Percentiles rank a stretch among this genome's conserved stretches.
phyloP scores from a whole-genome alignment of 2,329 filamentous ascomycete species.

The Colletotrichum eleusines region DNA sequence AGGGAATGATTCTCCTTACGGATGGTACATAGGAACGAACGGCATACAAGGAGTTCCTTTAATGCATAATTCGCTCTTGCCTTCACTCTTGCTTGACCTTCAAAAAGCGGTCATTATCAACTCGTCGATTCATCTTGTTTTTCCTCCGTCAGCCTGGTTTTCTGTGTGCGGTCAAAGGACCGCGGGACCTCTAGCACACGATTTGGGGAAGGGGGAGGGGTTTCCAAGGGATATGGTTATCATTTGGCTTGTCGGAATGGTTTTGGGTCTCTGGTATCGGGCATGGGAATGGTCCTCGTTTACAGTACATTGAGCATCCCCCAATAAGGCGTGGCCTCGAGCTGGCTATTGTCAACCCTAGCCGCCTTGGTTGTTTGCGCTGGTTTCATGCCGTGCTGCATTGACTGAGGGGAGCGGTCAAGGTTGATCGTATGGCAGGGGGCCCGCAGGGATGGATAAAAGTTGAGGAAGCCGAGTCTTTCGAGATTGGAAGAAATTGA shows the following conservation, averaged over 20 bases:
- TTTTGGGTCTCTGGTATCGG: neutral
- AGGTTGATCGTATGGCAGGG: neutral
- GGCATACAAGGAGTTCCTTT: slow-evolving; percentile 41
- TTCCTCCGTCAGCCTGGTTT: slow-evolving; percentile 1
- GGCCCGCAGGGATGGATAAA: slow-evolving; percentile 24
- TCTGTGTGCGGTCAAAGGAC: slow-evolving; percentile 19
- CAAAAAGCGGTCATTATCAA: slow-evolving; percentile 37
- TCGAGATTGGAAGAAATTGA: slow-evolving; percentile 39
- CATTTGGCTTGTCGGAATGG: slow-evolving; percentile 23
- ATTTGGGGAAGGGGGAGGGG: slow-evolving; percentile 20
- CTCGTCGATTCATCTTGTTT: slow-evolving; percentile 22
- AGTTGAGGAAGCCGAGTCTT: slow-evolving; percentile 39
- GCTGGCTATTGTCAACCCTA: neutral
- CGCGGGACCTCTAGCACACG: slow-evolving; percentile 43
- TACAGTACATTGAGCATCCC: neutral
- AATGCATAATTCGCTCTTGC: slow-evolving; percentile 43
- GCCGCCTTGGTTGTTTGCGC: slow-evolving; percentile 14
- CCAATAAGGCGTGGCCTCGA: neutral
- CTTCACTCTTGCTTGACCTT: slow-evolving; percentile 26
- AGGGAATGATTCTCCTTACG: slow-evolving; percentile 18
- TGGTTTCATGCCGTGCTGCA: slow-evolving; percentile 16
- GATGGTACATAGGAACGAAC: slow-evolving; percentile 41
- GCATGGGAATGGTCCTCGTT: slow-evolving; percentile 7
- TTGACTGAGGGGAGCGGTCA: neutral
- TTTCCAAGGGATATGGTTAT: slow-evolving; percentile 19